Conservation (phyloP, 441 rosid species). For the Omphalea diandra region DNA sequence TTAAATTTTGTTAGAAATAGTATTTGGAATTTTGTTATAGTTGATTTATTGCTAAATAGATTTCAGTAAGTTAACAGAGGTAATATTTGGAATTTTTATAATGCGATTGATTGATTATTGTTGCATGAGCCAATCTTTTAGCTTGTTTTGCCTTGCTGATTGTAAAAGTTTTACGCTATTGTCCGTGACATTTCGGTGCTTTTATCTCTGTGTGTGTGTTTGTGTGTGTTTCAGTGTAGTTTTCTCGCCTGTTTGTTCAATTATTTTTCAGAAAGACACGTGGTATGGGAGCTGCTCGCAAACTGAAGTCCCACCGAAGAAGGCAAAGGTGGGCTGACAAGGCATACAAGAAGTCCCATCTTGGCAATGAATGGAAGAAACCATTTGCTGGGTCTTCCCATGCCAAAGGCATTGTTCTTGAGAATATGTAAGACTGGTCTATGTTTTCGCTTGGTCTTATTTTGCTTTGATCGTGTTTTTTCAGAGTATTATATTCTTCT, state of each 20-base stretch:
- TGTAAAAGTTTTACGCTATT: background rate
- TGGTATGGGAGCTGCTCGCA: slow-evolving; percentile 78
- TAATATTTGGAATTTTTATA: background rate
- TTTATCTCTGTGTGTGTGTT: background rate
- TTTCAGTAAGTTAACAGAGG: background rate
- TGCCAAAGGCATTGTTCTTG: slow-evolving; percentile 73
- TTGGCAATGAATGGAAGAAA: slow-evolving; percentile 72
- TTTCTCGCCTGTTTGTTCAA: background rate
- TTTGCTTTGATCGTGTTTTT: background rate
- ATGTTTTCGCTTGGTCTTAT: background rate
- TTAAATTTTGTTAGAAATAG: background rate
- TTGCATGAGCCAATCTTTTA: background rate
- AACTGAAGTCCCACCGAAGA: slow-evolving; percentile 57
- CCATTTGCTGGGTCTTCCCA: slow-evolving; percentile 74
- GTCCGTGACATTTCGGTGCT: background rate
- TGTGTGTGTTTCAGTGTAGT: background rate
- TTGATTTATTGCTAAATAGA: background rate
- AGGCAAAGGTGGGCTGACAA: slow-evolving; percentile 74
- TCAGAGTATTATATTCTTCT: background rate
- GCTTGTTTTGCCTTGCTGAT: background rate
- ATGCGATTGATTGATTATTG: background rate
- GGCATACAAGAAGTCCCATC: slow-evolving; percentile 62
- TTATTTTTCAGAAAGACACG: slow-evolving; percentile 50
- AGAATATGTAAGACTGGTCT: slow-evolving; percentile 48
- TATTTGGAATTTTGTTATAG: too few species aligned